phyloP scores from a whole-genome alignment of 805 yeast genomes.

The Metschnikowia anglica region DNA sequence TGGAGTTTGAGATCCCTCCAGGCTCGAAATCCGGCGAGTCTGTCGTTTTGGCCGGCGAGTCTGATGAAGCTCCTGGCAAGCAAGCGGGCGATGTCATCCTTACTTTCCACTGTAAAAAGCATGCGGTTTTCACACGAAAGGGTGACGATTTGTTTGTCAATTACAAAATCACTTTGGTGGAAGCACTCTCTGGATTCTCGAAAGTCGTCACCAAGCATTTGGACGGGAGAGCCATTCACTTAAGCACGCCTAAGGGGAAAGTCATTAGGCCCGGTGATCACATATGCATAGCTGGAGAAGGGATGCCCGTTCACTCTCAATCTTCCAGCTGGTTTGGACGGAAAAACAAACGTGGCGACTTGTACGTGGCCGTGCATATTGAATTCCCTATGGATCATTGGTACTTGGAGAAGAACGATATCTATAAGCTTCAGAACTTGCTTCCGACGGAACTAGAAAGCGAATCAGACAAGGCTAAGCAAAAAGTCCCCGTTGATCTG shows the following conservation, averaged over 20 bases:
- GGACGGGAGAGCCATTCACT: conserved; percentile 71
- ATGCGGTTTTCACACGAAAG: conserved; percentile 52
- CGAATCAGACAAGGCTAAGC: conserved; percentile 24
- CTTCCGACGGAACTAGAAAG: conserved; percentile 44
- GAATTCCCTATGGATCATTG: conserved; percentile 85
- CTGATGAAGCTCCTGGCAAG: conserved; percentile 76
- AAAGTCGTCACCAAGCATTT: conserved; percentile 65
- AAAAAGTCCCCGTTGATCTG: conserved; percentile 26
- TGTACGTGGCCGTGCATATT: conserved; percentile 67
- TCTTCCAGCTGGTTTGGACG: conserved; percentile 22
- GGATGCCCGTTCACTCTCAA: conserved; percentile 67
- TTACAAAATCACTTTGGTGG: conserved; percentile 64
- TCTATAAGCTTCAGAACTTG: conserved; percentile 51
- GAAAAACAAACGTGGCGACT: conserved; percentile 53
- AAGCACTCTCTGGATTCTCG: conserved; percentile 82
- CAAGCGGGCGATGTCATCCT: conserved; percentile 77
- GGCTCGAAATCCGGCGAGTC: conserved; percentile 67
- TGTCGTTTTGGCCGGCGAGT: conserved; percentile 61
- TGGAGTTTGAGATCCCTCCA: conserved; percentile 73
- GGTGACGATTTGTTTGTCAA: conserved; percentile 65
- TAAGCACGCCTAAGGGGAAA: conserved; percentile 72
- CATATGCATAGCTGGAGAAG: conserved; percentile 66
- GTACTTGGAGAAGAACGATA: conserved; percentile 73
- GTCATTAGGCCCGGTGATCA: conserved; percentile 77
- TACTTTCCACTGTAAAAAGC: conserved; percentile 50